Evolutionary conservation across 208 protist species (phyloP), one percentile per base, ranked within the genome.

Genomic region (Wallacemonas sp.): DNA sequence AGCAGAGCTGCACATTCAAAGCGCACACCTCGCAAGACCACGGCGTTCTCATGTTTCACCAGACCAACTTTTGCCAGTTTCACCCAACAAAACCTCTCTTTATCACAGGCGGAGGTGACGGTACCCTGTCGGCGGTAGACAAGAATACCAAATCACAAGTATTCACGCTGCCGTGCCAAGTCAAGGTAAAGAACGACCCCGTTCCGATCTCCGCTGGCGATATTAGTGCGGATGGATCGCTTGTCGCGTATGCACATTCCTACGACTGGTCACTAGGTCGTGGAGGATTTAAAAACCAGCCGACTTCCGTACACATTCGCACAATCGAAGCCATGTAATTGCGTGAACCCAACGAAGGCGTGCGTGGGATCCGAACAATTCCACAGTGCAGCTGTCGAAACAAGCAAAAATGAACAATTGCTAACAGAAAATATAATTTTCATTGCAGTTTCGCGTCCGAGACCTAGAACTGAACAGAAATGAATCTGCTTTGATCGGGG

Each of bases 261-360:
- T 95, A 95, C 62, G 90, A 95, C 69, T 95, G 90, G 90, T 66
- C 86, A 27, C 84, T 92, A 75, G 90, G 90, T 21, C 85, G 79
- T 51, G 69, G 55, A 21, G 74, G 80, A 11, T 90, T 68, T 62
- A 75, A 61, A 30, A 77, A 77, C 30, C 80, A 86, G 46, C 75
- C 80, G 4, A 86, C 75, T 19, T 77, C 79, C 0, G 79, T 84
- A 6, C 68, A 79, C 54, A 61, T 85, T 28, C 74, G 79, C 1
- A 58, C 62, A 0, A 2, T 78, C 8, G 34, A 68, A 54, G 19
- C 49, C 33, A 9, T 14, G 1, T 69, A 31, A 28, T 54, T n/a
- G n/a, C n/a, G n/a, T n/a, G n/a, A n/a, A n/a, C n/a, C n/a, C n/a
- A n/a, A n/a, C n/a, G n/a, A n/a, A n/a, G n/a, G n/a, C n/a, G n/a